These are phyloP conservation scores for Trichoderma arundinaceum DNA, from an alignment of 2,329 filamentous ascomycete genomes.

Conservation along the genomic window DNA sequence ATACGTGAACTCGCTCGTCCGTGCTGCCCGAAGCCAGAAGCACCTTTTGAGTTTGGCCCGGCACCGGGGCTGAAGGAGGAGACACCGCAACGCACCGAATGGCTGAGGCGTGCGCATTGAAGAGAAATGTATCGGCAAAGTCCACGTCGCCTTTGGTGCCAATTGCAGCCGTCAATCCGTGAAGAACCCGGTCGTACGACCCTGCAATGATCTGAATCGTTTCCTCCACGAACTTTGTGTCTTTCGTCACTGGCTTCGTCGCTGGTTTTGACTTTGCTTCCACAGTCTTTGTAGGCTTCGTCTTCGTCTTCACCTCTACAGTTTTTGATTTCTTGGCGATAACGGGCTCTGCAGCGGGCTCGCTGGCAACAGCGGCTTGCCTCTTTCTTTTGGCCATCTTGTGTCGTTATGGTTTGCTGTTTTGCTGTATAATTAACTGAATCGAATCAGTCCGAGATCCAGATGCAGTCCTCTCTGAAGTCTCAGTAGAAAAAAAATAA, in stretches of 20 bases:
- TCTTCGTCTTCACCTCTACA: constrained; percentile 13
- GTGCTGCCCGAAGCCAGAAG: constrained; percentile 90
- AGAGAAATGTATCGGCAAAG: constrained; percentile 93
- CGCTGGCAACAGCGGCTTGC: constrained; percentile 42
- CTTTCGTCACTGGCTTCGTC: constrained; percentile 24
- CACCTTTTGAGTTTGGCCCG: constrained; percentile 75
- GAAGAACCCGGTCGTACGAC: constrained; percentile 91
- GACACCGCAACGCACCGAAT: constrained; percentile 90
- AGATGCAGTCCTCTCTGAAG: constrained; percentile 5
- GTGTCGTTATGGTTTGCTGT: constrained; percentile 2
- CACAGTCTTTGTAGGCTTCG: constrained; percentile 34
- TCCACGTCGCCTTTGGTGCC: constrained; percentile 53
- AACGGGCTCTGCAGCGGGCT: constrained; percentile 36
- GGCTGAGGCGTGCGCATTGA: constrained; percentile 89
- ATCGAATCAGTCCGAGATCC: neutral
- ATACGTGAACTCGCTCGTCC: constrained; percentile 94
- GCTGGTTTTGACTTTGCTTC: constrained; percentile 27
- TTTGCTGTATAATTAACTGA: neutral
- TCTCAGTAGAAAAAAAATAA: constrained; percentile 30
- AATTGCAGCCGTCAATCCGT: constrained; percentile 84
- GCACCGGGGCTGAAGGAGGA: constrained; percentile 66
- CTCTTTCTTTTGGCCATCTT: constrained; percentile 59
- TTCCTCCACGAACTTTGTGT: constrained; percentile 41
- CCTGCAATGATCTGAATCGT: constrained; percentile 90
- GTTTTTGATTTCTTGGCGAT: constrained; percentile 45